phyloP scores from a whole-genome alignment of 2,329 filamentous ascomycete genomes.

The Epichloe scottii region DNA sequence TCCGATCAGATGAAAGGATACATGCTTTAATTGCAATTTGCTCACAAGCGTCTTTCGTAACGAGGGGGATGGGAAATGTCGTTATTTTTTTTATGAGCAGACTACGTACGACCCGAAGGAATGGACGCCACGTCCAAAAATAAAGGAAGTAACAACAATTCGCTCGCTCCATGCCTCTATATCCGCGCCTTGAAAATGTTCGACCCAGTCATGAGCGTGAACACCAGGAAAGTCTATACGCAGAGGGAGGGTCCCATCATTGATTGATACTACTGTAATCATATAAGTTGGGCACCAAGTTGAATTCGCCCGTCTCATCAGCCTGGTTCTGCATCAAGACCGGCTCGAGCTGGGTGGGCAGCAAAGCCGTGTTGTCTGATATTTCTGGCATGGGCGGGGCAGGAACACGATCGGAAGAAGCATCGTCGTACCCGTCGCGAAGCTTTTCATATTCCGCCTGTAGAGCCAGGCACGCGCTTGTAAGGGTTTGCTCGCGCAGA shows the following conservation, averaged over 20 bases:
- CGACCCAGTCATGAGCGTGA: background rate
- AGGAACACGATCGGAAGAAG: too few species aligned
- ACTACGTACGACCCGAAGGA: background rate
- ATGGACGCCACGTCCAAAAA: background rate
- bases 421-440: constrained; percentile 3
- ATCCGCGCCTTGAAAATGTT: background rate
- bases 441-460: constrained; percentile 32
- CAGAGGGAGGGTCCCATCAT: background rate
- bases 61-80: background rate
- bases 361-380: background rate
- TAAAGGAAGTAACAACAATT: background rate
- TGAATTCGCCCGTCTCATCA: background rate
- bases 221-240: background rate
- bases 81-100: background rate
- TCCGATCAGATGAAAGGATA: background rate
- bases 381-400: too few species aligned
- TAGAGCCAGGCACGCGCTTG: constrained; percentile 38
- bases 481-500: constrained; percentile 42
- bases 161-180: too few species aligned
- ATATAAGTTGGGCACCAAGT: background rate
- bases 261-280: background rate
- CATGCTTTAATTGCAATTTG: background rate
- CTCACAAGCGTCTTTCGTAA: background rate
- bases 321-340: background rate
- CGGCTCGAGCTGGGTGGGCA: background rate